Evolutionary conservation across 2,329 filamentous ascomycete genomes (phyloP).

Genomic region (Penicillium sp.): DNA sequence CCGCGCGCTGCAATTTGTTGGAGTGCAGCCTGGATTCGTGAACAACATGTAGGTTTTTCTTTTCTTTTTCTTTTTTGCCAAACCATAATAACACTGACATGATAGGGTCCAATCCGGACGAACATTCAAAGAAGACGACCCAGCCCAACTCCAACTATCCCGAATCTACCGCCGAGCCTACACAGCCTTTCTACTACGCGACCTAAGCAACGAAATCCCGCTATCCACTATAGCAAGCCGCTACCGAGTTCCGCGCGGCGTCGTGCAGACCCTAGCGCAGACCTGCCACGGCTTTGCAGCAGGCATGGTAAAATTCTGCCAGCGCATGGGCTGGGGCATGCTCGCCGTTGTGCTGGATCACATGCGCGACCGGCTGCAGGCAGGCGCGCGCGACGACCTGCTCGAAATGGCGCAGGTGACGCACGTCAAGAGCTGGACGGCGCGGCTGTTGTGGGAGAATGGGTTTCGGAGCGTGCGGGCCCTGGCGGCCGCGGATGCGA

Average conservation of each 20-base stretch:
- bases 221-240: slow-evolving; percentile 66
- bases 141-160: slow-evolving; percentile 57
- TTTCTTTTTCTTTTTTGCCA: slow-evolving; percentile 22
- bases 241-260: slow-evolving; percentile 66
- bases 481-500: slow-evolving; percentile 65
- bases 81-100: neutral
- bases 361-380: slow-evolving; percentile 68
- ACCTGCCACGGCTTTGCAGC: slow-evolving; percentile 75
- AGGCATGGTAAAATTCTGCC: slow-evolving; percentile 75
- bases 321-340: slow-evolving; percentile 72
- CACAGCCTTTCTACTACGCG: slow-evolving; percentile 70
- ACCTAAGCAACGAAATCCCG: slow-evolving; percentile 72
- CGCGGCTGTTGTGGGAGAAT: slow-evolving; percentile 70
- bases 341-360: slow-evolving; percentile 70
- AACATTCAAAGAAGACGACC: slow-evolving; percentile 58
- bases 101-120: slow-evolving; percentile 62
- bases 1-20: slow-evolving; percentile 64
- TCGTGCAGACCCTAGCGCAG: slow-evolving; percentile 68
- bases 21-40: slow-evolving; percentile 63
- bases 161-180: slow-evolving; percentile 70
- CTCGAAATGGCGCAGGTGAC: slow-evolving; percentile 67
- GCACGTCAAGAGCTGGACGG: slow-evolving; percentile 73
- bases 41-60: slow-evolving; percentile 68
- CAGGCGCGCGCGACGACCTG: slow-evolving; percentile 67
- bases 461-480: slow-evolving; percentile 66